phyloP scores from a whole-genome alignment of 176 grass and related monocot genomes.

The Ampelocalamus luodianensis region DNA sequence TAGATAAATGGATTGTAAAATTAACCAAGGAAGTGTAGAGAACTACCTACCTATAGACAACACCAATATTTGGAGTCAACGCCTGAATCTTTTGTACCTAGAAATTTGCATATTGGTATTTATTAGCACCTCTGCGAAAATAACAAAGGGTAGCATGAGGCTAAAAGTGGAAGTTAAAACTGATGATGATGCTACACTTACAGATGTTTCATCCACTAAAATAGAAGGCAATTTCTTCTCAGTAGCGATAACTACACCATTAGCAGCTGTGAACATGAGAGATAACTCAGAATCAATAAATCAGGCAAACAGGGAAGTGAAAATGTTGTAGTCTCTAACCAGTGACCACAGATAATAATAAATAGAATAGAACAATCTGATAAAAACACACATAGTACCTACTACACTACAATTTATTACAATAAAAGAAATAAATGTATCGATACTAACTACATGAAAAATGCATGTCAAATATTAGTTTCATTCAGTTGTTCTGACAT shows the following conservation, averaged over 20 bases:
- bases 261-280: constrained; percentile 61
- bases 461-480: constrained; percentile 12
- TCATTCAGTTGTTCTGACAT: background rate
- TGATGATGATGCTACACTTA: constrained; percentile 38
- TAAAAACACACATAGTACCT: background rate
- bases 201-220: constrained; percentile 85
- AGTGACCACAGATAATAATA: background rate
- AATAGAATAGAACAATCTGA: constrained; percentile 24
- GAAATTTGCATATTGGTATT: constrained; percentile 33
- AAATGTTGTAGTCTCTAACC: background rate
- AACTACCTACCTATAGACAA: constrained; percentile 92
- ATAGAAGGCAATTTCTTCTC: constrained; percentile 89
- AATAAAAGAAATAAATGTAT: background rate
- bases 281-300: constrained; percentile 33
- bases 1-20: constrained; percentile 27
- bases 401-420: background rate
- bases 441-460: background rate
- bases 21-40: constrained; percentile 11
- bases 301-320: background rate
- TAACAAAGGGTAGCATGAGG: background rate
- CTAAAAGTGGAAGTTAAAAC: background rate
- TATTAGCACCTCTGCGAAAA: background rate
- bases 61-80: constrained; percentile 89
- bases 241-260: constrained; percentile 82
- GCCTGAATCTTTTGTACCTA: constrained; percentile 96